Base-by-base conservation (phyloP, 305 asterid genomes). In the Solanum hybrid region DNA sequence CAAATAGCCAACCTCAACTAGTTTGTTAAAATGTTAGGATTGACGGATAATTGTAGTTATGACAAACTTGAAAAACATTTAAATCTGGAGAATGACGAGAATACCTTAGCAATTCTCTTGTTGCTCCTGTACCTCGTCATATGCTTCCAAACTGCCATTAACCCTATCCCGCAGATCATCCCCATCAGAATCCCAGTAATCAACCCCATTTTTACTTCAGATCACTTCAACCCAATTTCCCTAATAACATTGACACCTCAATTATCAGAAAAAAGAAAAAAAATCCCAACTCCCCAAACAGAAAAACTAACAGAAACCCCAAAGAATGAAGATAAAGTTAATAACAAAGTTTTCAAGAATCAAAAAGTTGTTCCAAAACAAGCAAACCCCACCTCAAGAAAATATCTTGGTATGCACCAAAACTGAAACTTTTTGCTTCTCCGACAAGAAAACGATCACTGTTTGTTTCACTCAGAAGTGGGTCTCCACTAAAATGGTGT, bases 81-180 rank as follows among this genome's bases (percentile, higher is more conserved):
- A 28, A 83, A 29, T 42, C 73, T 42, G 28, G 28, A 83, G 28
- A 28, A 83, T 83, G 36, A 6, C 39, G 31, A 46, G 39, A 83
- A 89, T 90, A 97, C 99, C 99, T 97, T 97, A 20, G 99, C 97
- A 73, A 91, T 82, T 77, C 99, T 98, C 90, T 94, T 95, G 78
- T 92, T 94, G 95, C 96, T 93, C 69, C 99, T 94, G 83, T 95
- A 81, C 74, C 80, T 90, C 95, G 94, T 97, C 99, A 97, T 95
- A 75, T 95, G 91, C 89, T 92, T 94, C 99, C 96, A 97, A 26
- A 95, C 98, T 61, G 97, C 97, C 99, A 97, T 96, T 90, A 97
- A 89, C 71, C 91, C 96, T 94, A 97, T 93, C 94, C 99, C 99
- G 31, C 93, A 92, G 84, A 95, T n/a, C 90, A 95, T 95, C 90